Evolutionary conservation across 139 green algal genomes (phyloP), one percentile per base, ranked within the genome.

Genomic region (Ettlia oleoabundans): DNA sequence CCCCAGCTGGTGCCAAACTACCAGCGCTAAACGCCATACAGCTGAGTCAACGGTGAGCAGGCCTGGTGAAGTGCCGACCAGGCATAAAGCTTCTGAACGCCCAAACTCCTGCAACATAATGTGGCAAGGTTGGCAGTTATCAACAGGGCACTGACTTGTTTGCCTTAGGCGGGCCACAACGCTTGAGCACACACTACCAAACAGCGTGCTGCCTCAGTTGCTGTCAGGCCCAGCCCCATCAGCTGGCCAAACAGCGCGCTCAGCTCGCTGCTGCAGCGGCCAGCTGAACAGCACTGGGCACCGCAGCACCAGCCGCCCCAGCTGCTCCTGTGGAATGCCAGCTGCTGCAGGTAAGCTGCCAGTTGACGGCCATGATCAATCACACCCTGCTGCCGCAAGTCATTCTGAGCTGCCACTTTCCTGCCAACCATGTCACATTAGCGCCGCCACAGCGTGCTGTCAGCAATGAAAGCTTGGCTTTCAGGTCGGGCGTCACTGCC

Each of bases 191-290:
- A n/a, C n/a, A n/a, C n/a, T n/a, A n/a, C n/a, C n/a, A n/a, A n/a
- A 58, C 67, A 74, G 40, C 38, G 38, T 1, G 67, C 67, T 3
- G 67, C 67, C 67, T 74, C 22, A 5, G 22, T 5, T 15, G 67
- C 67, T 52, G 67, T 33, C 40, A 74, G 67, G 3, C 67, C 67
- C 37, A 74, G 40, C 35, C 4, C 5, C 40, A 30, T 32, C 67
- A 74, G 67, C 67, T 74, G 38, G 10, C 67, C 38, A 74, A 74
- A 74, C 67, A 74, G 67, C 67, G 53, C 67, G 22, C 38, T 38
- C 22, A n/a, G 65, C 35, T 24, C 65, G 65, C 65, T 72, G 13
- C 65, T 72, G 22, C 21, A n/a, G 5, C 55, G 21, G 55, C 67
- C 67, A 74, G 38, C 40, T 74, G 40, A 74, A 74, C 40, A 74